phyloP scores from a whole-genome alignment of 495 filamentous ascomycete genomes.

The Neurospora africana region DNA sequence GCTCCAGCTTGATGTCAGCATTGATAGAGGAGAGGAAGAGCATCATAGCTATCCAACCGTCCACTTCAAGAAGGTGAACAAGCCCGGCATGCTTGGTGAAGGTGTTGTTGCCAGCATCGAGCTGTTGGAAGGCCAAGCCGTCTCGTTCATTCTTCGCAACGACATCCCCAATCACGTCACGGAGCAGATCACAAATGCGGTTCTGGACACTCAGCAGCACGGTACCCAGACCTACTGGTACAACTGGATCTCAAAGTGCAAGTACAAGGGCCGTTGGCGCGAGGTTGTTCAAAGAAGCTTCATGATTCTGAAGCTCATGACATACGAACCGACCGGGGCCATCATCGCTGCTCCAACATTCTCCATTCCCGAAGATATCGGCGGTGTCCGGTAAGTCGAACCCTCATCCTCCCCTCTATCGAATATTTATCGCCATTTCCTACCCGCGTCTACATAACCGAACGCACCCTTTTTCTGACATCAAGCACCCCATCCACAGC shows the following conservation, averaged over 20 bases:
- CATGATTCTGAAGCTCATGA: constrained; percentile 62
- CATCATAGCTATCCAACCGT: constrained; percentile 33
- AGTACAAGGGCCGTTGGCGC: constrained; percentile 59
- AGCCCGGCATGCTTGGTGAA: constrained; percentile 41
- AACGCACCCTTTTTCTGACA: background rate
- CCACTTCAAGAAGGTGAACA: constrained; percentile 40
- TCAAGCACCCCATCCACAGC: constrained; percentile 19
- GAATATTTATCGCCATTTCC: background rate
- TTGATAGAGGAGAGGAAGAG: constrained; percentile 43
- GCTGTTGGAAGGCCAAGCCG: constrained; percentile 51
- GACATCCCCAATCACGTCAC: constrained; percentile 42
- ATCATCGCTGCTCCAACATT: constrained; percentile 44
- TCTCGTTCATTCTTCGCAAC: constrained; percentile 56
- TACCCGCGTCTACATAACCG: background rate
- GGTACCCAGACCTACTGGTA: constrained; percentile 58
- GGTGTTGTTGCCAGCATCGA: constrained; percentile 49
- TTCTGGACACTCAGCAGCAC: constrained; percentile 49
- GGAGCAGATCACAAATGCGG: constrained; percentile 37
- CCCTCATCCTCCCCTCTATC: background rate
- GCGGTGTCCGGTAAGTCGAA: constrained; percentile 39
- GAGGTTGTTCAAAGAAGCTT: constrained; percentile 58
- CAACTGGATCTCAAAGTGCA: constrained; percentile 58
- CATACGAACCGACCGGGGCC: constrained; percentile 46
- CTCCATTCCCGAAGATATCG: constrained; percentile 63
- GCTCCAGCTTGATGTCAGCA: constrained; percentile 54